Evolutionary conservation across 2,329 filamentous ascomycete genomes (phyloP).

Genomic region (Calonectria hawksworthii): DNA sequence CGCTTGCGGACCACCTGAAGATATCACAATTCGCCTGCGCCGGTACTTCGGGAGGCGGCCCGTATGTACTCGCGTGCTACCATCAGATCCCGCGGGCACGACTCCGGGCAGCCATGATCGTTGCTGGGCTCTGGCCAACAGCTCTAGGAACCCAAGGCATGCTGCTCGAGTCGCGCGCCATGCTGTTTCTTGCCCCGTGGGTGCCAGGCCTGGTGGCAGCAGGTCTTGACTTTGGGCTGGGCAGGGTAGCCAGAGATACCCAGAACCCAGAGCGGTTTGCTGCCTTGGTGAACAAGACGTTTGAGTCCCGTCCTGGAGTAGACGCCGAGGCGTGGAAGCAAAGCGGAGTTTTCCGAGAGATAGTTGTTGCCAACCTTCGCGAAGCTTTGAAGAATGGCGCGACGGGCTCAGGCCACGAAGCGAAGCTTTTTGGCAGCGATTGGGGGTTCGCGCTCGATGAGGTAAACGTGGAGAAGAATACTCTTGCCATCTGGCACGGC

Average conservation of each 20-base stretch:
- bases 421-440: slow-evolving; percentile 26
- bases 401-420: slow-evolving; percentile 21
- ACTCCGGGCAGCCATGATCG: slow-evolving; percentile 23
- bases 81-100: slow-evolving; percentile 23
- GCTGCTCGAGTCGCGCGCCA: slow-evolving; percentile 24
- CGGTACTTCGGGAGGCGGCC: slow-evolving; percentile 48
- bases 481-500: slow-evolving; percentile 27
- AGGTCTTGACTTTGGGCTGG: slow-evolving; percentile 18
- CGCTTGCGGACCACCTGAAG: slow-evolving; percentile 41
- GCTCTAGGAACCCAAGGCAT: slow-evolving; percentile 30
- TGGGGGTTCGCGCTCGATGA: slow-evolving; percentile 38
- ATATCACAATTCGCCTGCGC: slow-evolving; percentile 44
- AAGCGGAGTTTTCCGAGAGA: slow-evolving; percentile 15
- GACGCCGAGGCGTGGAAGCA: slow-evolving; percentile 22
- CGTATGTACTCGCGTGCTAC: slow-evolving; percentile 48
- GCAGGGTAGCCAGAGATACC: slow-evolving; percentile 22
- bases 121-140: slow-evolving; percentile 34
- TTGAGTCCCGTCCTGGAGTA: slow-evolving; percentile 14
- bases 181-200: slow-evolving; percentile 31
- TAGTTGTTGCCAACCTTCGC: slow-evolving; percentile 8
- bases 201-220: slow-evolving; percentile 14
- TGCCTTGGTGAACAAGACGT: neutral
- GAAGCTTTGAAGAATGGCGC: slow-evolving; percentile 27
- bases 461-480: slow-evolving; percentile 18
- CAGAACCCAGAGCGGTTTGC: slow-evolving; percentile 14